A percentile compares a stretch with the other conserved stretches of the same genome.
Evolutionary conservation across 495 filamentous ascomycete species (phyloP).

Genomic region (Aspergillus steynii): DNA sequence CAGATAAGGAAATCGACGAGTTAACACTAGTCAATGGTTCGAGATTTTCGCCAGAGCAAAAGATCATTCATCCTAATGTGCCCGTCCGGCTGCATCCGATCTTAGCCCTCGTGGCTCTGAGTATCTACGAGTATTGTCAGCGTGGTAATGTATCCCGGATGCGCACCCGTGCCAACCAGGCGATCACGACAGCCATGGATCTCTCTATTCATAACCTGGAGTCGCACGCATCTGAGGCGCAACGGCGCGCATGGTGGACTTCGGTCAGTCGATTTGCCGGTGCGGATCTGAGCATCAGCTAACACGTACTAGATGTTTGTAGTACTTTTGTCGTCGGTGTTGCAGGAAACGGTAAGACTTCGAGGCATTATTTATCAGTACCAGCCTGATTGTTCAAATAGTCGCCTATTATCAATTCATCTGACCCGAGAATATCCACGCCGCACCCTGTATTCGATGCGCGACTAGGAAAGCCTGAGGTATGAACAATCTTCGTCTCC

Average conservation of each 20-base stretch:
- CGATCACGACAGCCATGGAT: conserved; percentile 45
- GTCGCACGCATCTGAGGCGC: conserved; percentile 38
- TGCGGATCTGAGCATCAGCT: neutral
- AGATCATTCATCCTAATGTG: neutral
- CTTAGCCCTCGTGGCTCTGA: conserved; percentile 46
- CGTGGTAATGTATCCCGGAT: conserved; percentile 52
- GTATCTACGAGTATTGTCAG: conserved; percentile 53
- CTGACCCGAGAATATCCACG: conserved; percentile 46
- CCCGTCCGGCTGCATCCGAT: conserved; percentile 22
- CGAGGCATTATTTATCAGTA: neutral
- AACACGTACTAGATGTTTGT: neutral
- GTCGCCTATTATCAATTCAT: conserved; percentile 42
- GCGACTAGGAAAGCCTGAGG: neutral
- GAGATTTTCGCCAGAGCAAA: conserved; percentile 25
- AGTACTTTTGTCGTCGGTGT: neutral
- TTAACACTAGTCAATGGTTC: neutral
- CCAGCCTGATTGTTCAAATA: conserved; percentile 9
- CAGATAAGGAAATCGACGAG: conserved; percentile 45
- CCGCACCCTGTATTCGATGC: conserved; percentile 36
- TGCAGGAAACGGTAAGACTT: conserved; percentile 1
- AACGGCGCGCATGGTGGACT: conserved; percentile 52
- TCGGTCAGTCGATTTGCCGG: conserved; percentile 27
- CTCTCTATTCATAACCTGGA: conserved; percentile 38
- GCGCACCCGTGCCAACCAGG: conserved; percentile 47
- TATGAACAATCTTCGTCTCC: neutral